Conservation (phyloP, 768 basidiomycete species). For the Suillus ampliporus region DNA sequence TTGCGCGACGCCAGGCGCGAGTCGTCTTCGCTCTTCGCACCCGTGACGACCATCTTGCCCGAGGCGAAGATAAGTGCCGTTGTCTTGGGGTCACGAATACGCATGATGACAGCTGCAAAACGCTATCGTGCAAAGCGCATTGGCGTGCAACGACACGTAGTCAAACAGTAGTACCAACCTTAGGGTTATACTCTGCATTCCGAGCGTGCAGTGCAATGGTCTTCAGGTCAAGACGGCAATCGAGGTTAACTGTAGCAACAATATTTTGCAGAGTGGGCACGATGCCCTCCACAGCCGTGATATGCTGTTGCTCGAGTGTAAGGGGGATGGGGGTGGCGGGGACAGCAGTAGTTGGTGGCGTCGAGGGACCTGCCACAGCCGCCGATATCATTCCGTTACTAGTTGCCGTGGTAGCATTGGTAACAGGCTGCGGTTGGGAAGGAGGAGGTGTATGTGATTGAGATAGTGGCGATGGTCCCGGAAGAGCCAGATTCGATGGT, state of each 20-base stretch:
- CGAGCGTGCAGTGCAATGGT: slow-evolving; percentile 97
- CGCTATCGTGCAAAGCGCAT: slow-evolving; percentile 83
- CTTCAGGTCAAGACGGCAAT: slow-evolving; percentile 96
- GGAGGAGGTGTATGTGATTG: slow-evolving; percentile 44
- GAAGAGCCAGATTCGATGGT: slow-evolving; percentile 51
- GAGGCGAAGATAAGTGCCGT: slow-evolving; percentile 99
- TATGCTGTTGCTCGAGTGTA: slow-evolving; percentile 91
- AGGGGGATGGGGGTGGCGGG: slow-evolving; percentile 75
- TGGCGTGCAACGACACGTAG: slow-evolving; percentile 52
- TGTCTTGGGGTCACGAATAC: slow-evolving; percentile 99
- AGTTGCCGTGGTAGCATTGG: slow-evolving; percentile 38
- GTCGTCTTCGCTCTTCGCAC: slow-evolving; percentile 98
- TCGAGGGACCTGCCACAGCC: slow-evolving; percentile 62
- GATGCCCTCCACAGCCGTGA: slow-evolving; percentile 96
- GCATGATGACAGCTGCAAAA: slow-evolving; percentile 99
- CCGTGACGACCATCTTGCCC: slow-evolving; percentile 99
- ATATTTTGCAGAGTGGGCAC: slow-evolving; percentile 99
- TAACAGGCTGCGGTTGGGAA: slow-evolving; percentile 26
- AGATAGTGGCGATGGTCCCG: slow-evolving; percentile 63
- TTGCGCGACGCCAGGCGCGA: slow-evolving; percentile 96
- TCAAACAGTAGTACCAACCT: slow-evolving; percentile 75
- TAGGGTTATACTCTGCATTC: slow-evolving; percentile 99
- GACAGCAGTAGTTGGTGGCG: slow-evolving; percentile 54
- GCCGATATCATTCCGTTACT: slow-evolving; percentile 40
- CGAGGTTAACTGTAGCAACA: slow-evolving; percentile 97